These are phyloP conservation scores for Tephrocybe sp. DNA, from an alignment of 768 basidiomycete genomes.

Conservation along the genomic window DNA sequence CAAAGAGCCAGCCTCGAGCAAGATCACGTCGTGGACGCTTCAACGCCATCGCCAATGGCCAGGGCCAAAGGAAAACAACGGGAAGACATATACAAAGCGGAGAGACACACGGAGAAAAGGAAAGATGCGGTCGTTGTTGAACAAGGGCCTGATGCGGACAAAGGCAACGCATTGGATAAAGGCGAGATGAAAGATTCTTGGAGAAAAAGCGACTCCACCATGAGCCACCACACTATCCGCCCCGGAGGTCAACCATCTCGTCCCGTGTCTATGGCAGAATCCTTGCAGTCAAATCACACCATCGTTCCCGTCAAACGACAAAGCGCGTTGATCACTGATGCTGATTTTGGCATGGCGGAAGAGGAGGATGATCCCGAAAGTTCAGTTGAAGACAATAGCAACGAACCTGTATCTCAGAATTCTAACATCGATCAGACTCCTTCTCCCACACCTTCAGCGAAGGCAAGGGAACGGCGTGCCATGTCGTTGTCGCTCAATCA, in stretches of 20 bases:
- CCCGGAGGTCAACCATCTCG: slow-evolving; percentile 58
- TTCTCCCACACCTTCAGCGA: slow-evolving; percentile 46
- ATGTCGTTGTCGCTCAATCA: slow-evolving; percentile 59
- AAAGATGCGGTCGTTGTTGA: slow-evolving; percentile 5
- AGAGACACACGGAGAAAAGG: slow-evolving; percentile 5
- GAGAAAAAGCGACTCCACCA: slow-evolving; percentile 84
- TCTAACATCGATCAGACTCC: slow-evolving; percentile 13
- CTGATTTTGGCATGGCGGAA: slow-evolving; percentile 66
- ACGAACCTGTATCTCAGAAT: slow-evolving; percentile 1
- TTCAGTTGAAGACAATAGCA: slow-evolving; percentile 5
- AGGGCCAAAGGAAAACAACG: slow-evolving; percentile 5
- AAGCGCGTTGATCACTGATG: slow-evolving; percentile 67
- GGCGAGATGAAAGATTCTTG: slow-evolving; percentile 64
- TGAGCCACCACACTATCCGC: slow-evolving; percentile 72
- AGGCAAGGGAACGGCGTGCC: slow-evolving; percentile 58
- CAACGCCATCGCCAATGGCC: background rate
- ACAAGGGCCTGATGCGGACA: slow-evolving; percentile 6
- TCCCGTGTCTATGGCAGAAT: slow-evolving; percentile 79
- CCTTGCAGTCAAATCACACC: slow-evolving; percentile 71
- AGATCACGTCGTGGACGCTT: background rate
- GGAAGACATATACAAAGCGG: slow-evolving; percentile 19
- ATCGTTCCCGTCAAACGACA: slow-evolving; percentile 67
- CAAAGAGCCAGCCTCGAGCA: slow-evolving; percentile 6
- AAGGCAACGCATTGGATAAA: slow-evolving; percentile 21
- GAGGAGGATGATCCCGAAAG: slow-evolving; percentile 37